Base-by-base conservation (phyloP, 2,329 filamentous ascomycete genomes). In the Elsinoe perseae region DNA sequence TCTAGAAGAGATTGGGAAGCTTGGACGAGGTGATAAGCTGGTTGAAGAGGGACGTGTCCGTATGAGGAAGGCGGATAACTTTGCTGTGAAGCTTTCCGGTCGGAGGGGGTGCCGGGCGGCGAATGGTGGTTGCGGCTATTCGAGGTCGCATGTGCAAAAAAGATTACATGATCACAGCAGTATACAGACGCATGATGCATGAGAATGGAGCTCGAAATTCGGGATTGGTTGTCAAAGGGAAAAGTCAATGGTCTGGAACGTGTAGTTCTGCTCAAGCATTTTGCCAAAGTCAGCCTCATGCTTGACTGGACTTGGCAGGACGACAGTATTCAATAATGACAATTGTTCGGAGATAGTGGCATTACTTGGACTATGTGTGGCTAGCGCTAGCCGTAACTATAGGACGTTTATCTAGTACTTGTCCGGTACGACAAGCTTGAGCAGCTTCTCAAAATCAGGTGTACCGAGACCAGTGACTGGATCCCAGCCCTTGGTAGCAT, bases 401-500 rank as follows among this genome's bases (percentile, higher is more conserved):
- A 44, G 9, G 7, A 4, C 2, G 9, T 18, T 4, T 30, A 50
- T 10, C 16, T 21, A 50, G 9, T 52, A 36, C 48, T 52, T 52
- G 8, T 30, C 48, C n/a, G 38, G 53, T n/a, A 46, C 40, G 53
- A 56, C 53, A 40, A 30, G 42, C 28, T 36, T 44, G 25, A 44
- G 18, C 36, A 56, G 10, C 32, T 53, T 55, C 23, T 43, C 55
- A 50, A 59, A 66, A 57, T 66, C 54, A 4, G 67, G 66, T 30
- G 65, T 68, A 8, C 67, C 67, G 16, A 58, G 63, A 4, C 66
- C 67, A 14, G 66, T 69, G 2, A 67, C 64, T 9, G 67, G 60
- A 60, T 69, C 67, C 67, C 66, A 68, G 1, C 66, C 67, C 16
- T 57, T 44, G 6, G 62, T 63, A 12, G 66, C 64, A 53, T 66